phyloP scores from a whole-genome alignment of 1,284 basidiomycete species.

The Phylloboletellus chloephorus region DNA sequence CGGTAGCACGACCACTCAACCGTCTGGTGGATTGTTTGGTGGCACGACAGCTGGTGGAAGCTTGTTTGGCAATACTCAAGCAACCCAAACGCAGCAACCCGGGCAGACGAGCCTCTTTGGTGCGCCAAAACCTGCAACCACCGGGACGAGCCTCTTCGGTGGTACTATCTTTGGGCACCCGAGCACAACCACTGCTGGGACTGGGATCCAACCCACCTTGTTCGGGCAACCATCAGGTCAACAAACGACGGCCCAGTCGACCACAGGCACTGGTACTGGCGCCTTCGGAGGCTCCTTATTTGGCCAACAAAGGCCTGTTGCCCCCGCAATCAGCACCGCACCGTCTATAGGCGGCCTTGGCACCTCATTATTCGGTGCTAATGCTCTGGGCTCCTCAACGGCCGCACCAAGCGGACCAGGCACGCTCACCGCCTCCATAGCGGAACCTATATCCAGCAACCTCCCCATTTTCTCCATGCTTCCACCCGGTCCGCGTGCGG shows the following conservation, averaged over 20 bases:
- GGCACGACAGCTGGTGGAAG: slow-evolving; percentile 29
- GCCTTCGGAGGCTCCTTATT: slow-evolving; percentile 41
- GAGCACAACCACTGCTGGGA: slow-evolving; percentile 29
- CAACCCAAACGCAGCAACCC: slow-evolving; percentile 31
- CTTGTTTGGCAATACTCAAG: slow-evolving; percentile 47
- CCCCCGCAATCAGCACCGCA: slow-evolving; percentile 31
- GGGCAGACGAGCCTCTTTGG: slow-evolving; percentile 35
- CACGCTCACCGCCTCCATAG: slow-evolving; percentile 77
- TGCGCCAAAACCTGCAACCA: slow-evolving; percentile 30
- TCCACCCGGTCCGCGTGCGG: slow-evolving; percentile 58
- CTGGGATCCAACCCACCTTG: slow-evolving; percentile 30
- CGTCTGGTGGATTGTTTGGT: slow-evolving; percentile 33
- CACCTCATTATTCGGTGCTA: slow-evolving; percentile 45
- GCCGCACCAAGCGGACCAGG: slow-evolving; percentile 43
- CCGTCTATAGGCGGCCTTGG: slow-evolving; percentile 40
- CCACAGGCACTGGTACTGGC: slow-evolving; percentile 24
- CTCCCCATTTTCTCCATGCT: slow-evolving; percentile 73
- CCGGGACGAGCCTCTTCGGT: slow-evolving; percentile 27
- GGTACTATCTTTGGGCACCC: slow-evolving; percentile 34
- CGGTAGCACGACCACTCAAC: slow-evolving; percentile 23
- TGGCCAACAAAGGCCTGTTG: slow-evolving; percentile 35
- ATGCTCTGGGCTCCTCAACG: slow-evolving; percentile 38
- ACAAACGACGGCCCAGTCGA: slow-evolving; percentile 30
- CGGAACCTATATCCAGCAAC: slow-evolving; percentile 85
- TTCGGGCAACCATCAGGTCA: slow-evolving; percentile 43